Evolutionary conservation across 257 asterid genomes (phyloP).

Genomic region (Solanum ahanhuiri): DNA sequence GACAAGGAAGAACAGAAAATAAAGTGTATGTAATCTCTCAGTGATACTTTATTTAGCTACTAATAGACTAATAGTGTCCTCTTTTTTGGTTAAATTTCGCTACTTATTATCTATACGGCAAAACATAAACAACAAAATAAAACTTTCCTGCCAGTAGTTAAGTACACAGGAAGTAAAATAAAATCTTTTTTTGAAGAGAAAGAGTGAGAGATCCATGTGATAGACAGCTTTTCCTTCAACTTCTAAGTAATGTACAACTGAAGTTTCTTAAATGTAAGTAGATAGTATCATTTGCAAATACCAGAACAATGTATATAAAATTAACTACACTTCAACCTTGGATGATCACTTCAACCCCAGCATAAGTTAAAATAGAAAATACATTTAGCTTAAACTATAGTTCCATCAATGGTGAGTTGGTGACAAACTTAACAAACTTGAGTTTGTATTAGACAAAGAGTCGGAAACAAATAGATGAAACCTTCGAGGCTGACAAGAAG

Average conservation of each 20-base stretch:
- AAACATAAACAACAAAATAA: background rate
- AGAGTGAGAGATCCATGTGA: background rate
- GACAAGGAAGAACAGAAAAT: background rate
- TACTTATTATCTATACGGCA: background rate
- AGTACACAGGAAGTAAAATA: background rate
- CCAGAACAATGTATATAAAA: background rate
- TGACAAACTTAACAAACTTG: background rate
- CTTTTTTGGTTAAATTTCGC: background rate
- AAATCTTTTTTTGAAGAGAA: background rate
- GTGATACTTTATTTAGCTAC: background rate
- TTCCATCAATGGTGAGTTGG: background rate
- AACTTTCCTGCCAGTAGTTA: background rate
- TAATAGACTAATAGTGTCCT: background rate
- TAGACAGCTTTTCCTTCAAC: background rate
- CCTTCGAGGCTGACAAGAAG: background rate
- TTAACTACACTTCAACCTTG: background rate
- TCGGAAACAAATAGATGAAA: background rate
- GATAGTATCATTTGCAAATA: background rate
- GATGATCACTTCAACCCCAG: background rate
- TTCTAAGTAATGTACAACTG: background rate
- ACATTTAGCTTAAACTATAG: background rate
- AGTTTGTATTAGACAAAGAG: background rate
- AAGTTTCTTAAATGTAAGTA: background rate
- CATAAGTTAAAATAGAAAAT: background rate
- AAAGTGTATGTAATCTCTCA: no score